Conservation (phyloP, 2,329 filamentous ascomycete species). For the Gaeumannomyces sp. region DNA sequence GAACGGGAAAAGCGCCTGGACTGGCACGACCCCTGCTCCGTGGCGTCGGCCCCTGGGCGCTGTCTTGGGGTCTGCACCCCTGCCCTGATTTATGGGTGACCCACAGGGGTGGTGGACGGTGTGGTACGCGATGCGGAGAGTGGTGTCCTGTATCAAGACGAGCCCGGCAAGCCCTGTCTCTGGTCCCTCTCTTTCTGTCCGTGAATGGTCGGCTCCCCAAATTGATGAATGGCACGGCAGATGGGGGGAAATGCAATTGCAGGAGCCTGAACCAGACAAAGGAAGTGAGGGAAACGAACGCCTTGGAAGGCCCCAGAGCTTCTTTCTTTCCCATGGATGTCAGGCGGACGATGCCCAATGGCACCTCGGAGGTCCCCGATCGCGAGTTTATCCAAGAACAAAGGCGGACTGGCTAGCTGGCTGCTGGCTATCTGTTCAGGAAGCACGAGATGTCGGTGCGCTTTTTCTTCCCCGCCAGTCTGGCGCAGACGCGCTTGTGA, state of each 20-base stretch:
- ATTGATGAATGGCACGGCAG: neutral
- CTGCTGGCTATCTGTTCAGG: too few species aligned
- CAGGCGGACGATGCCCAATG: neutral
- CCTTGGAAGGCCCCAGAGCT: neutral
- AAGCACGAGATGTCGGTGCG: neutral
- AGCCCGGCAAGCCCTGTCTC: neutral
- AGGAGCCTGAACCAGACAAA: neutral
- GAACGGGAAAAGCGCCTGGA: slow-evolving; percentile 4
- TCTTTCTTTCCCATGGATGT: neutral
- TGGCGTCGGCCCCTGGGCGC: neutral
- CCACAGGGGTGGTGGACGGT: slow-evolving; percentile 3
- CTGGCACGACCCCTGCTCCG: neutral
- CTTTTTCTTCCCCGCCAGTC: neutral
- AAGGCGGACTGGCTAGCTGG: too few species aligned
- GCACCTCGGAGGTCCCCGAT: neutral
- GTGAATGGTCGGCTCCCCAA: neutral
- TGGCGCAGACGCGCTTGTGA: neutral
- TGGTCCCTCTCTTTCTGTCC: neutral
- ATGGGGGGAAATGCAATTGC: neutral
- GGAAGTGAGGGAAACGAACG: neutral
- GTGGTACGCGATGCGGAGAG: slow-evolving; percentile 10
- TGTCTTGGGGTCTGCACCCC: neutral
- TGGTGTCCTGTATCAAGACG: neutral
- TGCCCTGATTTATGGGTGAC: neutral
- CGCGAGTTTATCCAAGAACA: neutral